These are phyloP conservation scores for Rutidosis leptorrhynchoides DNA, from an alignment of 129 eudicot species.

Conservation along the genomic window DNA sequence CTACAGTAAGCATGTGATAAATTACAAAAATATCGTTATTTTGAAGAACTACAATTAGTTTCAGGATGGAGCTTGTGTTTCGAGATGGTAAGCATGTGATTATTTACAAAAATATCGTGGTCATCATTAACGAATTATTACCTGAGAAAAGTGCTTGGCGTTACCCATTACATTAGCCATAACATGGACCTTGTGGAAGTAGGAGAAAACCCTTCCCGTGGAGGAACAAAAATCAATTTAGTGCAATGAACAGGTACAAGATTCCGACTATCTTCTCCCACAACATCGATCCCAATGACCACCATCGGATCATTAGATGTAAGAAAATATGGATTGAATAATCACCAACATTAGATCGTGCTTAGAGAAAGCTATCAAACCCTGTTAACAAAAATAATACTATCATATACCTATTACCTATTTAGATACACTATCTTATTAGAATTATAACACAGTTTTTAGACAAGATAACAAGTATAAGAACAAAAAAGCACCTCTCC, in stretches of 20 bases:
- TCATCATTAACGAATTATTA: conserved; percentile 20
- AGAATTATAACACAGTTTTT: background rate
- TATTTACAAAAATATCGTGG: conserved; percentile 2
- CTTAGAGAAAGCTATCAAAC: conserved; percentile 91
- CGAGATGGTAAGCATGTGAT: conserved; percentile 11
- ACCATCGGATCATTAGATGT: conserved; percentile 97
- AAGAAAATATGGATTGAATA: too few species aligned
- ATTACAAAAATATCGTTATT: too few species aligned
- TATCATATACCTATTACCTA: background rate
- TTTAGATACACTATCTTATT: background rate
- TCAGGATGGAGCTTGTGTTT: background rate
- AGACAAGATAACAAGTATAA: too few species aligned
- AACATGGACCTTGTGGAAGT: conserved; percentile 76
- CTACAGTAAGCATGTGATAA: too few species aligned
- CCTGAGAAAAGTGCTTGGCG: conserved; percentile 54
- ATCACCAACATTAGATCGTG: too few species aligned
- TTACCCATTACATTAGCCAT: conserved; percentile 64
- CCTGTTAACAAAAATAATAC: conserved; percentile 50
- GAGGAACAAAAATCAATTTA: conserved; percentile 88
- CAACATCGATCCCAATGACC: conserved; percentile 97
- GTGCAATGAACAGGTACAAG: conserved; percentile 94
- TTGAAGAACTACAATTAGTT: too few species aligned
- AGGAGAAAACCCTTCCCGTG: conserved; percentile 98
- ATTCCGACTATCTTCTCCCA: conserved; percentile 95
- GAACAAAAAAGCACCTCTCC: conserved; percentile 90